Percentiles rank a stretch among this genome's conserved stretches.
Evolutionary conservation across 768 basidiomycete species (phyloP).

Genomic region (Xerocomus spinulosus): DNA sequence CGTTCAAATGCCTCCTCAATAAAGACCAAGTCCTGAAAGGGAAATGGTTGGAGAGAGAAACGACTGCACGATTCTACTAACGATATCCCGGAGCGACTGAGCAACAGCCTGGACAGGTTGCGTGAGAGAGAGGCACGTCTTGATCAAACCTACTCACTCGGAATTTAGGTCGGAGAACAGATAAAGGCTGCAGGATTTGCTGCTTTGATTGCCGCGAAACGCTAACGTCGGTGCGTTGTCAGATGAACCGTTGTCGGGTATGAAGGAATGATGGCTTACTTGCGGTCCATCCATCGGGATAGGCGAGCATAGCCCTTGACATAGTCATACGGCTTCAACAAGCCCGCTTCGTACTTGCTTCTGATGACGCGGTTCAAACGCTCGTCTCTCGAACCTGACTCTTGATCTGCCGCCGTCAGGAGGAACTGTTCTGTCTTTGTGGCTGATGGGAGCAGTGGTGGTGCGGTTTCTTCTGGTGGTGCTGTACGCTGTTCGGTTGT

Average conservation of each 20-base stretch:
- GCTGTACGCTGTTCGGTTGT: conserved; percentile 21
- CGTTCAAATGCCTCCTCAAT: conserved; percentile 98
- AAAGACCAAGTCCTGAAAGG: conserved; percentile 79
- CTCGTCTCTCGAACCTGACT: conserved; percentile 84
- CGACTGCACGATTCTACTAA: conserved; percentile 26
- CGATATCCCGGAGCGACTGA: conserved; percentile 79
- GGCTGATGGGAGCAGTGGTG: conserved; percentile 61
- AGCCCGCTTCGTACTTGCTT: conserved; percentile 94
- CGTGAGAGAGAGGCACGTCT: background rate
- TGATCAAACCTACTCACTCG: conserved; percentile 43
- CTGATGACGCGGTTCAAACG: conserved; percentile 87
- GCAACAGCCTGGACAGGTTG: conserved; percentile 56
- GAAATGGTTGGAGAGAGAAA: background rate
- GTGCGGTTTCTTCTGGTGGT: conserved; percentile 38
- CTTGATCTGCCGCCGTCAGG: conserved; percentile 92
- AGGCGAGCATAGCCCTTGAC: conserved; percentile 92
- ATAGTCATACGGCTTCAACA: conserved; percentile 94
- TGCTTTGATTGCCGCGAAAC: conserved; percentile 89
- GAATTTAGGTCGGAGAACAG: conserved; percentile 81
- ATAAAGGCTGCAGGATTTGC: conserved; percentile 85
- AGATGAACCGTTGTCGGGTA: background rate
- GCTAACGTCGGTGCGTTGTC: conserved; percentile 33
- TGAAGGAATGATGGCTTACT: conserved; percentile 43
- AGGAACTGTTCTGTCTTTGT: conserved; percentile 86
- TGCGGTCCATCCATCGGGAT: conserved; percentile 92